A percentile compares a stretch with the other conserved stretches of the same genome.
Evolutionary conservation across 176 grass and related monocot genomes (phyloP).

Genomic region (Triticum dicoccoides): DNA sequence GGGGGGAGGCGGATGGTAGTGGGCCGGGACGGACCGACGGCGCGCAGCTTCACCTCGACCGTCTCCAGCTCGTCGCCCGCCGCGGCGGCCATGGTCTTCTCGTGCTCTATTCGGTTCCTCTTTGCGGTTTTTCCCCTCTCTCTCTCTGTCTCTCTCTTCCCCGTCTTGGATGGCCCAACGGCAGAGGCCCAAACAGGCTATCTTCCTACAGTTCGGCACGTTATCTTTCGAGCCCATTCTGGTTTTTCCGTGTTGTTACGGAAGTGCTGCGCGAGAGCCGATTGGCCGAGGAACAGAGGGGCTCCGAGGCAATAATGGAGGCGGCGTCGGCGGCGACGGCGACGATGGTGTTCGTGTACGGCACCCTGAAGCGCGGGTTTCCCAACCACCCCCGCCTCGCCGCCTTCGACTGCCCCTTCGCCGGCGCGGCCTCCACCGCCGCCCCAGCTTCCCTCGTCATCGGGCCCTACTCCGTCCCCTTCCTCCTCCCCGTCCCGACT

Average conservation of each 20-base stretch:
- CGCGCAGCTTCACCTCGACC: constrained; percentile 59
- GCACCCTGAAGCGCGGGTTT: constrained; percentile 77
- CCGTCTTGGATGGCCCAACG: not conserved
- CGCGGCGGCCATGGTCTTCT: constrained; percentile 25
- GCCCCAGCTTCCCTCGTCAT: constrained; percentile 40
- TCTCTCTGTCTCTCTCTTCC: not conserved
- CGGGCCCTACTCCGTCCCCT: constrained; percentile 57
- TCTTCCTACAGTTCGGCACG: not conserved
- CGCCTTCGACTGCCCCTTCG: constrained; percentile 16
- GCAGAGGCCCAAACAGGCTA: not conserved
- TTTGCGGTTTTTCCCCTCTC: not conserved
- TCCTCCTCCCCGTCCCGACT: constrained; percentile 42
- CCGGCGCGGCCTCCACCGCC: constrained; percentile 27
- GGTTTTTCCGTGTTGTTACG: not conserved
- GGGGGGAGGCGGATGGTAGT: constrained; percentile 48
- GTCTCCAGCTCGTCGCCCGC: constrained; percentile 28
- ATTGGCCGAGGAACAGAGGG: not conserved
- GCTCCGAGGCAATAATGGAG: not conserved
- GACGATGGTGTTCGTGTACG: constrained; percentile 73
- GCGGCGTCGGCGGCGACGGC: not conserved
- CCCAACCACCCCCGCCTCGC: constrained; percentile 55
- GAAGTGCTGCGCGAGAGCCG: too few relatives aligned
- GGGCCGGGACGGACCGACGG: constrained; percentile 59
- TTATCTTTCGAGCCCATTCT: not conserved
- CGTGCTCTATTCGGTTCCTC: not conserved